Percentiles rank a stretch among this genome's conserved stretches.
Evolutionary conservation across 148 eudicot species (phyloP).

Genomic region (Cornus suecica): DNA sequence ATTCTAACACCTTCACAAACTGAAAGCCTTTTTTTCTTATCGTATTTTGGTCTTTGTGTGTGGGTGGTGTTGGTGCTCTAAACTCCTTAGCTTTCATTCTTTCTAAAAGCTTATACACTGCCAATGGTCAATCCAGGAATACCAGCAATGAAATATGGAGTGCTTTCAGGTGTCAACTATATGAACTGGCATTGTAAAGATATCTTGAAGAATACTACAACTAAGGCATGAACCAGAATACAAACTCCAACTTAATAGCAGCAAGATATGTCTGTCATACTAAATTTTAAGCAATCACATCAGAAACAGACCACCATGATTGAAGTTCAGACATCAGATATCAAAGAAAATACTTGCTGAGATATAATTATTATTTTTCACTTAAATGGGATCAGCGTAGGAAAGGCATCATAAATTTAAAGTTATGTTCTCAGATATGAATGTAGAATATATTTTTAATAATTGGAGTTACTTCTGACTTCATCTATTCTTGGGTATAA

Average conservation of each 20-base stretch:
- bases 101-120: not conserved
- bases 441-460: not conserved
- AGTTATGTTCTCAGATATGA: not conserved
- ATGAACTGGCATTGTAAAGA: too few species aligned
- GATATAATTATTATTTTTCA: too few species aligned
- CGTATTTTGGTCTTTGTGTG: too few species aligned
- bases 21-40: too few species aligned
- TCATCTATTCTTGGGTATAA: not conserved
- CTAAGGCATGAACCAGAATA: not conserved
- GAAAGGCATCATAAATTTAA: too few species aligned
- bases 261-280: too few species aligned
- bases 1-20: not conserved
- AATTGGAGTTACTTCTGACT: not conserved
- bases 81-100: not conserved
- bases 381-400: too few species aligned
- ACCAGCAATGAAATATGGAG: too few species aligned
- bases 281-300: not conserved
- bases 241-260: not conserved
- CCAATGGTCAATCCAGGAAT: not conserved
- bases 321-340: not conserved
- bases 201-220: not conserved
- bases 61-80: not conserved
- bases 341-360: not conserved
- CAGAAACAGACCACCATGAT: not conserved
- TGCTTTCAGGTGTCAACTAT: too few species aligned